Percentiles rank a stretch among this genome's conserved stretches.
Evolutionary conservation across 306 rosid species (phyloP).

Genomic region (Albizia julibrissin): DNA sequence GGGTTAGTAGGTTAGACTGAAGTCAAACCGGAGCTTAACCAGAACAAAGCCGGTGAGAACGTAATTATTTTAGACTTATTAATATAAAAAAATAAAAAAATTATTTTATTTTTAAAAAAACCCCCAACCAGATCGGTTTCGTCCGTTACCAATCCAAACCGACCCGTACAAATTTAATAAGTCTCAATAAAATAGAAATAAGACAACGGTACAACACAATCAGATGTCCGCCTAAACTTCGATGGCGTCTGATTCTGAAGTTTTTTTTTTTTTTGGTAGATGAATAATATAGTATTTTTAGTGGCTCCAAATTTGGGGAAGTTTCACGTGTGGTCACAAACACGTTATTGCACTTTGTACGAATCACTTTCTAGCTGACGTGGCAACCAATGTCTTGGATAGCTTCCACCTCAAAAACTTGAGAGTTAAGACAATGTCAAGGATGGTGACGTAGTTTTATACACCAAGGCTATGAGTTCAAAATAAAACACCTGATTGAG

Average conservation of each 20-base stretch:
- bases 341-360: neutral
- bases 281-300: neutral
- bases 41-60: no score
- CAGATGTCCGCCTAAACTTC: conserved; percentile 31
- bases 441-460: neutral
- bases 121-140: no score
- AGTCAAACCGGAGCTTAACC: no score
- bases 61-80: no score
- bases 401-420: neutral
- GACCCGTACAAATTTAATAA: no score
- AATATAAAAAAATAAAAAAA: no score
- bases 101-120: no score
- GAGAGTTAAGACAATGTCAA: neutral
- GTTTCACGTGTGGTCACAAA: neutral
- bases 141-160: no score
- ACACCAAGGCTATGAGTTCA: neutral
- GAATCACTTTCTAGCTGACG: neutral
- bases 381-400: neutral
- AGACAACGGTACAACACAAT: conserved; percentile 17
- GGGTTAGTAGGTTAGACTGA: no score
- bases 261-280: no score
- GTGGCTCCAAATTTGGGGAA: neutral
- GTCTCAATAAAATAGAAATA: no score
- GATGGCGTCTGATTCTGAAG: conserved; percentile 45
- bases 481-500: no score